These are phyloP conservation scores for Cucurbita moschata DNA, from an alignment of 306 rosid species.

Conservation along the genomic window DNA sequence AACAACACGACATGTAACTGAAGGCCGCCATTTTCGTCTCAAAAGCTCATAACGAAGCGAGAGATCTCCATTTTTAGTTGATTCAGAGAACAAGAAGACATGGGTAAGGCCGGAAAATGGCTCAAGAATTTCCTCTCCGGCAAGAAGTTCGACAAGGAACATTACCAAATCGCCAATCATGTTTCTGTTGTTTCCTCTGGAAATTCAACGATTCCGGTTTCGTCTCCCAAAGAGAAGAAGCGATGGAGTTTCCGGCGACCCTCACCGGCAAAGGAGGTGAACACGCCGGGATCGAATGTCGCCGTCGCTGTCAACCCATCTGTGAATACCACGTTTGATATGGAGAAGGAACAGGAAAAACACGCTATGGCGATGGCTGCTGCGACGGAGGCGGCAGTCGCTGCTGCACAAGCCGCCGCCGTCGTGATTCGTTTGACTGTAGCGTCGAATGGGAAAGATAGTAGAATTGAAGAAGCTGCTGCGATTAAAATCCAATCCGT, in stretches of 20 bases:
- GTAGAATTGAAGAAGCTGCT: constrained; percentile 40
- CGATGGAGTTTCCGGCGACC: constrained; percentile 91
- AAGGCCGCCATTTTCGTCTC: neutral
- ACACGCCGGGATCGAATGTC: constrained; percentile 16
- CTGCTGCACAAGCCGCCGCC: constrained; percentile 65
- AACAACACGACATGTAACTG: neutral
- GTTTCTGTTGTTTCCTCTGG: constrained; percentile 25
- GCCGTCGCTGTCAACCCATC: constrained; percentile 5
- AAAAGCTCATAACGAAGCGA: neutral
- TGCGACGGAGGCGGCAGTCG: constrained; percentile 48
- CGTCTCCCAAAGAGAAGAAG: constrained; percentile 57
- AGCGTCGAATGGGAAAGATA: constrained; percentile 21
- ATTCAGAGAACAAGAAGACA: neutral
- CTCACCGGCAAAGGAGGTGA: constrained; percentile 47
- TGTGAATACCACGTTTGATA: constrained; percentile 14
- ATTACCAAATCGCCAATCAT: constrained; percentile 15
- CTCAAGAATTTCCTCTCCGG: constrained; percentile 53
- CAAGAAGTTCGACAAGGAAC: constrained; percentile 41
- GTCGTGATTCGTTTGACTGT: constrained; percentile 38
- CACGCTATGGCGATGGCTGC: constrained; percentile 59
- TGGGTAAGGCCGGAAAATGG: constrained; percentile 90
- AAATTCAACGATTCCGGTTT: constrained; percentile 40
- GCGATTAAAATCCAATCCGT: constrained; percentile 65
- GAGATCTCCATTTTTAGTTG: constrained; percentile 1
- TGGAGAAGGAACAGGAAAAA: constrained; percentile 41